Evolutionary conservation across 306 rosid species (phyloP).

Genomic region (Casuarina glauca): DNA sequence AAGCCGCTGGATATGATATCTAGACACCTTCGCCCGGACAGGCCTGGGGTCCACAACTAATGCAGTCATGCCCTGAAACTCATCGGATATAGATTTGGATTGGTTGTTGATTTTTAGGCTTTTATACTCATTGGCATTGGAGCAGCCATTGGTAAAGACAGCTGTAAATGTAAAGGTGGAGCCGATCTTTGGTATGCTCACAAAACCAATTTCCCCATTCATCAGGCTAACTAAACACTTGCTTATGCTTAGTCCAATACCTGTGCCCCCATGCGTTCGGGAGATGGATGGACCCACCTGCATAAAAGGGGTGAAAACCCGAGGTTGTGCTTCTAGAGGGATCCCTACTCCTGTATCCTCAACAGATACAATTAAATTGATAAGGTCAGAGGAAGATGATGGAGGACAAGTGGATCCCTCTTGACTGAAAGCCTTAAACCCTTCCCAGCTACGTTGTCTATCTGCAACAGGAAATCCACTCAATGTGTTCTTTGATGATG

Average conservation of each 20-base stretch:
- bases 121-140: slow-evolving; percentile 45
- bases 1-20: slow-evolving; percentile 85
- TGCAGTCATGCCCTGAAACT: slow-evolving; percentile 77
- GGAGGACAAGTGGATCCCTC: slow-evolving; percentile 58
- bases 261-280: slow-evolving; percentile 93
- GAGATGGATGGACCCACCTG: slow-evolving; percentile 92
- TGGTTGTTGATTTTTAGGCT: slow-evolving; percentile 56
- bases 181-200: slow-evolving; percentile 76
- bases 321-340: slow-evolving; percentile 71
- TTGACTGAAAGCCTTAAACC: slow-evolving; percentile 54
- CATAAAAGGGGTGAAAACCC: slow-evolving; percentile 93
- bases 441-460: slow-evolving; percentile 68
- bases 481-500: slow-evolving; percentile 62
- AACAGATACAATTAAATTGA: slow-evolving; percentile 81
- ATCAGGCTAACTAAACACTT: slow-evolving; percentile 94
- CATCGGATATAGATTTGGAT: slow-evolving; percentile 56
- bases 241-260: slow-evolving; percentile 97
- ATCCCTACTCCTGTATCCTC: slow-evolving; percentile 99
- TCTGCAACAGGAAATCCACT: slow-evolving; percentile 83
- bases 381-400: slow-evolving; percentile 51
- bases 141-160: slow-evolving; percentile 56
- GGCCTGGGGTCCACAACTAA: slow-evolving; percentile 73
- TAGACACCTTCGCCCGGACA: slow-evolving; percentile 75
- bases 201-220: slow-evolving; percentile 94
- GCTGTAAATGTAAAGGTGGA: slow-evolving; percentile 94